These are phyloP conservation scores for Magnolia officinalis DNA, from an alignment of 164 flowering plant genomes.

Conservation along the genomic window DNA sequence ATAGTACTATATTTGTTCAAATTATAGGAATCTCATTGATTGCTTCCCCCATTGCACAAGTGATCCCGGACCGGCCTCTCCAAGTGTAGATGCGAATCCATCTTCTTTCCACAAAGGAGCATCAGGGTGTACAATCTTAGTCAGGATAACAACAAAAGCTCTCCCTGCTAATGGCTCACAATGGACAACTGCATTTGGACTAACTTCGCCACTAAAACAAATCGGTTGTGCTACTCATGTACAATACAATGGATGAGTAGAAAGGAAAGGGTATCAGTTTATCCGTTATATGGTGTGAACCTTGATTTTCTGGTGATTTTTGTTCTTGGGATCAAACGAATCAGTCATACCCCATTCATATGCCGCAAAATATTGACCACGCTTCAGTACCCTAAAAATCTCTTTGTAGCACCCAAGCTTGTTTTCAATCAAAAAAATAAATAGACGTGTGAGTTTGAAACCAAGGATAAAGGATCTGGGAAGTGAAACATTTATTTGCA, in stretches of 20 bases:
- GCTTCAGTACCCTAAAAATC: slow-evolving; percentile 85
- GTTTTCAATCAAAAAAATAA: neutral
- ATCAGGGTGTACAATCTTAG: no score
- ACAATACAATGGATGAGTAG: neutral
- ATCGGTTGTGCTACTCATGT: no score
- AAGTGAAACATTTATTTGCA: neutral
- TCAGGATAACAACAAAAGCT: no score
- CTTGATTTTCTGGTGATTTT: slow-evolving; percentile 85
- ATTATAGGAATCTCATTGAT: no score
- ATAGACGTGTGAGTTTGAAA: neutral
- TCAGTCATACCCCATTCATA: slow-evolving; percentile 99
- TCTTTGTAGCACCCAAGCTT: slow-evolving; percentile 95
- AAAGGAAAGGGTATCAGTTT: neutral
- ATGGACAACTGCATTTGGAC: no score
- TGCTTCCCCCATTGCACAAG: no score
- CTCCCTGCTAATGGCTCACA: no score
- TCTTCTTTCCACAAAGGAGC: no score
- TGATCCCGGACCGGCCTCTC: no score
- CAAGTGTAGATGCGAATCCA: no score
- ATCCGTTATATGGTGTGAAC: slow-evolving; percentile 25
- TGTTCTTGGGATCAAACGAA: slow-evolving; percentile 70
- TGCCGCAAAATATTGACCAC: slow-evolving; percentile 96
- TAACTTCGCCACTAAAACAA: no score
- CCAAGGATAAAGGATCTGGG: slow-evolving; percentile 1
- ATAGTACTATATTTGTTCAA: no score